Evolutionary conservation across 768 basidiomycete species (phyloP).

Genomic region (Fibroporia radiculosa): DNA sequence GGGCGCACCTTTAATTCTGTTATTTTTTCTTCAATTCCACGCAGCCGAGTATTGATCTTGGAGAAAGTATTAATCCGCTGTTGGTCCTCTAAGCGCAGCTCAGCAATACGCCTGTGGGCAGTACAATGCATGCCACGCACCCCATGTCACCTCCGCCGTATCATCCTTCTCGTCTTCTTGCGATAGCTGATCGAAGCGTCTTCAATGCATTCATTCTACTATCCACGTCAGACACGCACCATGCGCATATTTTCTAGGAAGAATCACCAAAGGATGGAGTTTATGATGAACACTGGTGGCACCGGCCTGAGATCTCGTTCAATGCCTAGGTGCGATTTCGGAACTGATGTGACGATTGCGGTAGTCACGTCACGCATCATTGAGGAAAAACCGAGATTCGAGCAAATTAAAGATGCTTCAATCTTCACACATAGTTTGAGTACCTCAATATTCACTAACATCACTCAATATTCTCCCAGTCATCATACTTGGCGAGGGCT

Average conservation of each 20-base stretch:
- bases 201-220: background rate
- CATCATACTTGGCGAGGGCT: no score
- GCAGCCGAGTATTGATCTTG: conserved; percentile 76
- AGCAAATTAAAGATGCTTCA: no score
- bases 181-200: conserved; percentile 40
- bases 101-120: background rate
- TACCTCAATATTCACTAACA: no score
- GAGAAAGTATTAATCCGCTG: conserved; percentile 89
- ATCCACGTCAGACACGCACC: conserved; percentile 33
- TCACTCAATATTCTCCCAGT: no score
- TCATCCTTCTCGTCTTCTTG: conserved; percentile 74
- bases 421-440: no score
- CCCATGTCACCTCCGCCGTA: conserved; percentile 78
- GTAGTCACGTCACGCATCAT: no score
- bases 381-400: no score
- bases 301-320: no score
- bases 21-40: conserved; percentile 64
- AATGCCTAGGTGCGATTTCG: no score
- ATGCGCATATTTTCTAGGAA: conserved; percentile 57
- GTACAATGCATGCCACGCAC: conserved; percentile 30
- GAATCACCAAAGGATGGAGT: no score
- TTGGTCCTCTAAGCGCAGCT: conserved; percentile 45
- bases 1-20: conserved; percentile 59
- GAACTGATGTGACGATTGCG: no score
- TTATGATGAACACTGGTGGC: no score